Evolutionary conservation across 257 asterid genomes (phyloP), one percentile per base, ranked within the genome.

Genomic region (Penstemon newberryi): DNA sequence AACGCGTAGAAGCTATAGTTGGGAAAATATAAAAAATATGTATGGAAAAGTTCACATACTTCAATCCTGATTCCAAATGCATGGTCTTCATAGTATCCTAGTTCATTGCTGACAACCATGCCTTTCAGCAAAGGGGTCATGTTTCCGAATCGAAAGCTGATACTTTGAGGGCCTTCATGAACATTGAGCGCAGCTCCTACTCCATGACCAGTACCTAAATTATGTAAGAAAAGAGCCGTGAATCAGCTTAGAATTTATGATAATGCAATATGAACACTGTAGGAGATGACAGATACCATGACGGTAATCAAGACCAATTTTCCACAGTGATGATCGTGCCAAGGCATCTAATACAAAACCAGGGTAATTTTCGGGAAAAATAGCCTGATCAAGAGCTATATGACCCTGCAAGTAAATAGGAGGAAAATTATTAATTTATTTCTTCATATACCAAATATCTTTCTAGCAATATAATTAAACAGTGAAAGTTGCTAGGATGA

Each of bases 91-190:
- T 94, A 94, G 80, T 94, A 94, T 63, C 99, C 97, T 25, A 97
- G 99, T 82, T 94, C 99, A 78, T 94, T 94, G 83, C 99, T 94
- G 62, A 94, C 87, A 77, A 94, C 80, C 99, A 94, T 94, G 87
- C 97, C 96, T 83, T 80, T 80, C 83, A 89, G 69, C 82, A 94
- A 81, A 4, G 97, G 96, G 57, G 97, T 89, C 87, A 80, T 83
- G 79, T 94, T 94, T 73, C 97, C 96, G 79, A 85, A 94, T 63
- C 97, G 88, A 74, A 85, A 94, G 84, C 96, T 94, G 80, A 94
- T 90, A 74, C 99, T 88, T 71, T 94, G 99, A 75, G 99, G 99
- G 72, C 99, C 99, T 84, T 94, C 99, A 36, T 94, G 97, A 69
- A 94, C 97, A 82, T 94, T 94, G 61, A 91, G 81, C 18, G 99